Evolutionary conservation across 176 grass and related monocot species (phyloP), one percentile per base, ranked within the genome.

Genomic region (Miscanthus lutarioriparius): DNA sequence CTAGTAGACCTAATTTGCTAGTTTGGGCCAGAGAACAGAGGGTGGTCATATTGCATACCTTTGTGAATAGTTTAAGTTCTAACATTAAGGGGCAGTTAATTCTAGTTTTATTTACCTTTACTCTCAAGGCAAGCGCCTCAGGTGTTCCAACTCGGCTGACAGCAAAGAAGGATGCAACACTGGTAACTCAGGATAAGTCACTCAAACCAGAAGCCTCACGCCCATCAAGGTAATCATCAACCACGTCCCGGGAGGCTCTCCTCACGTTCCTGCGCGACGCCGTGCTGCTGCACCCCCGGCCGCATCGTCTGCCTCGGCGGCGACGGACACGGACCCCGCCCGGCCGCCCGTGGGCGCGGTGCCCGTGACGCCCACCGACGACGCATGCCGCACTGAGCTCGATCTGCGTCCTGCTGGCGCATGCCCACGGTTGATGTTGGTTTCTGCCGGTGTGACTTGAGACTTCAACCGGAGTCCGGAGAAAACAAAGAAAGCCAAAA

Each of bases 121-220:
- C 97, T 78, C 90, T 92, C 28, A 94, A 83, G 68, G 89, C 83
- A 81, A 99, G 93, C 2, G 93, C 97, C 84, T 99, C 93, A 70
- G 97, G 97, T 87, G 93, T 94, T 80, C 93, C 97, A 26, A 94
- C 97, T 79, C 97, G 89, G 26, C 97, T 99, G 67, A 99, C 97
- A 76, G 2, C 30, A 32, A 99, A 99, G 79, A 99, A 99, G 7
- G 96, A 99, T 28, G 96, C 96, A 13, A 99, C 96, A 89, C 96
- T 99, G 41, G 93, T 99, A 17, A 99, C 79, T 78, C 90, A 91
- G n/a, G 96, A 96, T 16, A 99, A 81, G 81, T 99, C 91, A 51
- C 83, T 92, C 88, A 94, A 85, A 65, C 96, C 93, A 73, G 96
- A 99, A 63, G 91, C 89, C 82, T 99, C 96, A 32, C 96, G 93